A percentile compares a stretch with the other conserved stretches of the same genome.
These are phyloP conservation scores for Termitomyces sp. DNA, from an alignment of 768 basidiomycete species.

Conservation along the genomic window DNA sequence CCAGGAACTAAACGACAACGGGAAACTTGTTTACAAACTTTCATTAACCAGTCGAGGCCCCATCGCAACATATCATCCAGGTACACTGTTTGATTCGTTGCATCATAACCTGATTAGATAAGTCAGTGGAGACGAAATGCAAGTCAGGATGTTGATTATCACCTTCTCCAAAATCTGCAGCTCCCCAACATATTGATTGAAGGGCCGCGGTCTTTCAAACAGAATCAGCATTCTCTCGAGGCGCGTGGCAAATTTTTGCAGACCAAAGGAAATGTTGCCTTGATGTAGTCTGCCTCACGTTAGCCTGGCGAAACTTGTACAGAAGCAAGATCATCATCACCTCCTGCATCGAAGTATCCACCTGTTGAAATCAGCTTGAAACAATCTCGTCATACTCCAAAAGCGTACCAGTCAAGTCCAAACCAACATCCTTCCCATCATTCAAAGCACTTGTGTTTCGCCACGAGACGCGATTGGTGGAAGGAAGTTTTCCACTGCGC, in stretches of 20 bases:
- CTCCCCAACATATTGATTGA: conserved; percentile 89
- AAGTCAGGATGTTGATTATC: conserved; percentile 1
- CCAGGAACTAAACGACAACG: conserved; percentile 1
- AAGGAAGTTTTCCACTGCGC: conserved; percentile 68
- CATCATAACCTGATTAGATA: conserved; percentile 53
- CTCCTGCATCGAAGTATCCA: conserved; percentile 93
- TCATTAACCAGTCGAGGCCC: conserved; percentile 90
- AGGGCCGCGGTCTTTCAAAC: conserved; percentile 62
- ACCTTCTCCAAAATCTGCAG: conserved; percentile 79
- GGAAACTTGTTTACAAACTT: conserved; percentile 37
- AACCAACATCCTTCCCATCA: conserved; percentile 68
- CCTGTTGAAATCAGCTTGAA: conserved; percentile 21
- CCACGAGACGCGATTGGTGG: conserved; percentile 76
- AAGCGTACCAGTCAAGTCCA: conserved; percentile 64
- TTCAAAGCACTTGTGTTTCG: conserved; percentile 73
- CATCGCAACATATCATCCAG: conserved; percentile 89
- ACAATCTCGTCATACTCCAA: background rate
- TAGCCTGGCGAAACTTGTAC: background rate
- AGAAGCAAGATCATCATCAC: conserved; percentile 29
- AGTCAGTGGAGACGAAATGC: background rate
- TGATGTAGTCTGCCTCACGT: conserved; percentile 66
- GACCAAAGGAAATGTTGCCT: conserved; percentile 81
- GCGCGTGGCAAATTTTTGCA: conserved; percentile 14
- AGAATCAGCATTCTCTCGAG: conserved; percentile 4
- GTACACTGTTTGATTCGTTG: conserved; percentile 83